phyloP scores from a whole-genome alignment of 257 asterid species.

The Solanum raphanifolium region DNA sequence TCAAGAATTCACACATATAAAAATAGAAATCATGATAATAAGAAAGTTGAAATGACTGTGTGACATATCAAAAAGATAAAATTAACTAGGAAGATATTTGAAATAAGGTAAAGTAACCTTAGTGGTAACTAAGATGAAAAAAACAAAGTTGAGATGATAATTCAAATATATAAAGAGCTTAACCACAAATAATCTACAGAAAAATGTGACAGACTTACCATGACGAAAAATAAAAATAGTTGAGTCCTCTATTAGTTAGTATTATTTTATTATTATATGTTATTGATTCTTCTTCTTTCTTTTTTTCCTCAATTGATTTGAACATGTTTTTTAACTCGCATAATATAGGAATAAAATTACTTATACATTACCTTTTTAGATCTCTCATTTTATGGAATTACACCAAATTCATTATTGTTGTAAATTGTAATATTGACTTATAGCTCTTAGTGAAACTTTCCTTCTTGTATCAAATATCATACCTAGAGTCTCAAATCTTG shows the following conservation, averaged over 20 bases:
- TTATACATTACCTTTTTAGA: too few species aligned
- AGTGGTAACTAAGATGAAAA: not conserved
- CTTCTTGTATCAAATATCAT: not conserved
- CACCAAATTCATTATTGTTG: too few species aligned
- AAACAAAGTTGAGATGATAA: too few species aligned
- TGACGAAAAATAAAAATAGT: not conserved
- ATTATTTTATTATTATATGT: too few species aligned
- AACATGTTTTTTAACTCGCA: too few species aligned
- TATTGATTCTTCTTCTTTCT: too few species aligned
- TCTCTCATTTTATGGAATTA: too few species aligned
- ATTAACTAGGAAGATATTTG: not conserved
- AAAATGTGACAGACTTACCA: not conserved
- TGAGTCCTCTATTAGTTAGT: not conserved
- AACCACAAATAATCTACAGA: not conserved
- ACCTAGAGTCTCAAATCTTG: not conserved
- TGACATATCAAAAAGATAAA: accelerated
- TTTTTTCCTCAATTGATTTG: too few species aligned
- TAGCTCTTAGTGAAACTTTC: not conserved
- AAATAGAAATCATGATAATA: not conserved
- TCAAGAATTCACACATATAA: accelerated
- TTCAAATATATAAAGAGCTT: too few species aligned
- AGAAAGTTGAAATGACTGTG: not conserved
- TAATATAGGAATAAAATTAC: too few species aligned
- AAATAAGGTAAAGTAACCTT: too few species aligned
- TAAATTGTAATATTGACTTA: not conserved